Evolutionary conservation across 2,329 filamentous ascomycete species (phyloP), one percentile per base, ranked within the genome.

Genomic region (Claviceps digitariae): DNA sequence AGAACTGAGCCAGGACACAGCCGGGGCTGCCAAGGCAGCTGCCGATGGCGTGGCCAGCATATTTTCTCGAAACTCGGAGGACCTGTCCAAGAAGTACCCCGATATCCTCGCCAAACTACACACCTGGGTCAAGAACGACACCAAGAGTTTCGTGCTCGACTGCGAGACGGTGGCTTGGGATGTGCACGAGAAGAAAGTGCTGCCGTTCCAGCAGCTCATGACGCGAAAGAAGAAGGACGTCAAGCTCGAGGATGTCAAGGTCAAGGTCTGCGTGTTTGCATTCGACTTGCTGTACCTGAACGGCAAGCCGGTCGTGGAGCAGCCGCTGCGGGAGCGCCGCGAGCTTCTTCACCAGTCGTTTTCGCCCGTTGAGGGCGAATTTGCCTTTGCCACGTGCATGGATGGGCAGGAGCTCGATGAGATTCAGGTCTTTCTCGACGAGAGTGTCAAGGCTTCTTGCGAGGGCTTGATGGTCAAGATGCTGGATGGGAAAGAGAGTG

Each of bases 381-480:
- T 98, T 61, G 75, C 85, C 0, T 93, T 95, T 60, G 93, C 93
- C 10, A 90, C 89, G 36, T 84, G 79, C 61, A 93, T 90, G 73
- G 78, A 98, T 64, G 87, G 87, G 12, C 87, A 84, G 62, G 88
- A 96, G 60, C 76, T 98, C 3, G 91, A 97, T 52, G 88, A 95
- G 63, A 98, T 98, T 52, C 91, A 97, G 64, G 78, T 76, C 1
- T 86, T 98, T 62, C 77, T 98, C 2, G 93, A 98, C 63, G 91
- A 97, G 55, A 93, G 87, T 62, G 86, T 98, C 58, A 95, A 95
- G 68, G 88, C 90, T 2, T 94, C 89, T 0, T 98, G 93, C 64
- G 93, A 98, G 73, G 93, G 93, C 12, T 75, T 98, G 52, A 98
- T 98, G 93, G 93, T 98, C 15, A 98, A 98, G 74, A 98, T 98